These are phyloP conservation scores for Spergularia bocconei DNA, from an alignment of 148 eudicot genomes.

Conservation along the genomic window DNA sequence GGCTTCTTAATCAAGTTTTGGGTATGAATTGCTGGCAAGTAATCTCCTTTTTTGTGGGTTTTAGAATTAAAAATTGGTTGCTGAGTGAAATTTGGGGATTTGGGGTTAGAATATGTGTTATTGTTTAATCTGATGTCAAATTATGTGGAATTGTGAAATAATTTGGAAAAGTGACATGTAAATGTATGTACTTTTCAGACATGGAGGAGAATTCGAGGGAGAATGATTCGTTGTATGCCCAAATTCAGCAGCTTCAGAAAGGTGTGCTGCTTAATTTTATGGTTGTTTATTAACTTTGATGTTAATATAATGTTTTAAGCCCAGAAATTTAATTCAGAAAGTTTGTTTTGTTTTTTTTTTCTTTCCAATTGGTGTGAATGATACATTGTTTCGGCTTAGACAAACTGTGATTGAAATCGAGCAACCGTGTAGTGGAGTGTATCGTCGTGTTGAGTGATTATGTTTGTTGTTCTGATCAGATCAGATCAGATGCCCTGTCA, in stretches of 20 bases:
- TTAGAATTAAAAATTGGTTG: neutral
- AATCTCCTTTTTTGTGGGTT: neutral
- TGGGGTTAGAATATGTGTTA: too few species aligned
- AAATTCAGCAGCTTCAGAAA: conserved; percentile 60
- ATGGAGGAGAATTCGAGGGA: conserved; percentile 56
- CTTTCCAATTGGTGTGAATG: neutral
- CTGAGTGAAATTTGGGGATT: neutral
- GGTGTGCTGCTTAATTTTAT: conserved; percentile 42
- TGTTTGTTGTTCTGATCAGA: too few species aligned
- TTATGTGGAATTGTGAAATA: neutral
- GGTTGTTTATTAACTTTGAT: neutral
- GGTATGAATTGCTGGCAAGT: neutral
- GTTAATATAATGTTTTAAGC: too few species aligned
- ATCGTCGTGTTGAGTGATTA: neutral
- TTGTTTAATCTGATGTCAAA: too few species aligned
- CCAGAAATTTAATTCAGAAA: too few species aligned
- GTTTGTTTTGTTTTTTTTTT: too few species aligned
- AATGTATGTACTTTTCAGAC: conserved; percentile 14
- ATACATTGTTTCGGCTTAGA: neutral
- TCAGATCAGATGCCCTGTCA: neutral
- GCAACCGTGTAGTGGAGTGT: neutral
- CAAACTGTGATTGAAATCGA: neutral
- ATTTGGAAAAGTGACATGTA: neutral
- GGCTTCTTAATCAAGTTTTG: neutral
- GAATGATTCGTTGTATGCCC: conserved; percentile 56